Evolutionary conservation across 768 basidiomycete genomes (phyloP).

Genomic region (Tylopilus intermedius): DNA sequence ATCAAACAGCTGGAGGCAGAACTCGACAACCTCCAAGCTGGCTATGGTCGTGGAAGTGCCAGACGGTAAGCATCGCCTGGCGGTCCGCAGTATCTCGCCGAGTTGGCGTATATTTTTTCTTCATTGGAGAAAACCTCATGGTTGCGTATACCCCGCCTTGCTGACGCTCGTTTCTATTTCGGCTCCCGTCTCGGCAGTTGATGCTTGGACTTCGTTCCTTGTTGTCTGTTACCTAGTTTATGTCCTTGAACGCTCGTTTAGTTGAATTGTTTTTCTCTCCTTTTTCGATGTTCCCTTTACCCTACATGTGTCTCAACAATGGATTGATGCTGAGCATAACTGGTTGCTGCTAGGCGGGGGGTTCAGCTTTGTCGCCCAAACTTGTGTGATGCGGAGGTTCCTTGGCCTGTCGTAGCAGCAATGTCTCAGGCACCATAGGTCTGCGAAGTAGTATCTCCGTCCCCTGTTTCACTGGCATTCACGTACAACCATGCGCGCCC

Average conservation of each 20-base stretch:
- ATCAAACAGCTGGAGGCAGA: slow-evolving; percentile 91
- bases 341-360: too few species aligned
- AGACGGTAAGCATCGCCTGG: slow-evolving; percentile 20
- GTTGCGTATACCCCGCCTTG: slow-evolving; percentile 25
- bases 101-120: slow-evolving; percentile 4
- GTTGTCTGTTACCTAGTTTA: background rate
- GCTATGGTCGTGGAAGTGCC: slow-evolving; percentile 65
- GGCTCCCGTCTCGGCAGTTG: slow-evolving; percentile 6
- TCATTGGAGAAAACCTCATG: slow-evolving; percentile 6
- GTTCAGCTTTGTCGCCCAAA: background rate
- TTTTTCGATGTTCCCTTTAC: slow-evolving; percentile 12
- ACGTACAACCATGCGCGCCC: too few species aligned
- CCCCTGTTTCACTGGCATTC: too few species aligned
- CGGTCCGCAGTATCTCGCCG: background rate
- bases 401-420: too few species aligned
- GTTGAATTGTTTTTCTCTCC: slow-evolving; percentile 8
- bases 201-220: slow-evolving; percentile 1
- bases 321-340: slow-evolving; percentile 4
- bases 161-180: slow-evolving; percentile 19
- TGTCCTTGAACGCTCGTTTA: slow-evolving; percentile 23
- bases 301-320: slow-evolving; percentile 13
- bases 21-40: slow-evolving; percentile 83
- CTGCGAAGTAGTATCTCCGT: too few species aligned
- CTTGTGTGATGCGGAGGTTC: background rate
- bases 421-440: too few species aligned